Conservation (phyloP, 768 basidiomycete species). For the Auricularia auricula-judae region DNA sequence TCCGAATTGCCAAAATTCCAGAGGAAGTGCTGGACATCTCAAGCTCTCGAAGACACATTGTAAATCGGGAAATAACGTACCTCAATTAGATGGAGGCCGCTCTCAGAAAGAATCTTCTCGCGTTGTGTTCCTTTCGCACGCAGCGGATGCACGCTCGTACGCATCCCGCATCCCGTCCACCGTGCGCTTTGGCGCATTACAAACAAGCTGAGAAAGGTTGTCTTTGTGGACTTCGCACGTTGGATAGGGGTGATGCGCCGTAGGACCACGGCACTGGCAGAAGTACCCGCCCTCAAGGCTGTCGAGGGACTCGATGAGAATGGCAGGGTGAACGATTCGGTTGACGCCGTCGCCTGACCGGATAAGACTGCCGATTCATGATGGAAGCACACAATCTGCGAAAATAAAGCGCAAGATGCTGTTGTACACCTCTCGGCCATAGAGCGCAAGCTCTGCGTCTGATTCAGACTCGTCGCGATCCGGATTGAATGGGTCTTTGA, state of each 20-base stretch:
- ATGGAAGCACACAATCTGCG: slow-evolving; percentile 10
- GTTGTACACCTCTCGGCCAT: slow-evolving; percentile 21
- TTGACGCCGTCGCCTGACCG: slow-evolving; percentile 12
- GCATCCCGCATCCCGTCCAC: slow-evolving; percentile 9
- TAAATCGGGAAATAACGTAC: slow-evolving; percentile 7
- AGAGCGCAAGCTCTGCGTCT: slow-evolving; percentile 15
- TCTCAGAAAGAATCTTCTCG: slow-evolving; percentile 13
- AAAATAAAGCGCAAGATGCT: slow-evolving; percentile 17
- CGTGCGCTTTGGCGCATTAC: slow-evolving; percentile 1
- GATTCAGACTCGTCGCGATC: slow-evolving; percentile 9
- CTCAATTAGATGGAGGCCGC: slow-evolving; percentile 15
- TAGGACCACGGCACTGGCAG: slow-evolving; percentile 15
- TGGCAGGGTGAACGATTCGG: slow-evolving; percentile 18
- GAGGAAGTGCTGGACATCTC: slow-evolving; percentile 15
- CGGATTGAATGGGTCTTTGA: slow-evolving; percentile 19
- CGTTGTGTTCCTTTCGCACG: slow-evolving; percentile 7
- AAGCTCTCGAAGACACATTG: neutral
- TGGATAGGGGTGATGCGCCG: slow-evolving; percentile 20
- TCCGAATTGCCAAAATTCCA: slow-evolving; percentile 18
- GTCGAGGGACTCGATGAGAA: slow-evolving; percentile 21
- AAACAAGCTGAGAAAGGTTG: slow-evolving; percentile 13
- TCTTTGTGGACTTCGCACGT: slow-evolving; percentile 17
- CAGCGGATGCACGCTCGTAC: slow-evolving; percentile 11
- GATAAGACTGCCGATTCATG: slow-evolving; percentile 16
- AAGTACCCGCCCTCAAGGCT: slow-evolving; percentile 20